Conservation (phyloP, 495 filamentous ascomycete species). For the Tuber brumale region DNA sequence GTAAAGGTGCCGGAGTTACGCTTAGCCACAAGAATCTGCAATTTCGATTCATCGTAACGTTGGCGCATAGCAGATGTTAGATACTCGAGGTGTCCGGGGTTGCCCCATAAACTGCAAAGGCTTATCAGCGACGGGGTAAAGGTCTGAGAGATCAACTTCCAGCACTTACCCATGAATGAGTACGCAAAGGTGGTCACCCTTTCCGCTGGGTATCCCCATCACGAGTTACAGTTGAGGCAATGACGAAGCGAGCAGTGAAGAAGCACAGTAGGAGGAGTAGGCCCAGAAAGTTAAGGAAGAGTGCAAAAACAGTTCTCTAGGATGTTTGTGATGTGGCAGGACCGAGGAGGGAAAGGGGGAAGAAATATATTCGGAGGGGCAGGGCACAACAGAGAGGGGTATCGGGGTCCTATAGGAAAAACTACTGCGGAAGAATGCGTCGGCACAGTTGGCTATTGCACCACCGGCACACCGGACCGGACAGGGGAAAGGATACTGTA, state of each 20-base stretch:
- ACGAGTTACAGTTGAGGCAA: not conserved
- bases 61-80: conserved; percentile 62
- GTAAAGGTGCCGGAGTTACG: conserved; percentile 77
- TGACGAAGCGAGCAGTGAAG: not conserved
- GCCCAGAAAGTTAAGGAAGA: not conserved
- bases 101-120: conserved; percentile 56
- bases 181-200: conserved; percentile 72
- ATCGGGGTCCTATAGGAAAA: not conserved
- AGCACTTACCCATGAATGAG: conserved; percentile 79
- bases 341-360: not conserved
- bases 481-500: not conserved
- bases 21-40: conserved; percentile 71
- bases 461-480: not conserved
- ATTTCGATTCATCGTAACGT: conserved; percentile 54
- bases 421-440: not conserved
- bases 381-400: not conserved
- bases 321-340: not conserved
- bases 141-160: not conserved
- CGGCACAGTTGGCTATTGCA: not conserved
- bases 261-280: not conserved
- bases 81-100: conserved; percentile 71
- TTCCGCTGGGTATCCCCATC: conserved; percentile 24
- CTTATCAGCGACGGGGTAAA: conserved; percentile 2
- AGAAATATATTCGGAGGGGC: not conserved
- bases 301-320: not conserved